phyloP scores from a whole-genome alignment of 1,284 basidiomycete species.

The Papiliotrema fonsecae region DNA sequence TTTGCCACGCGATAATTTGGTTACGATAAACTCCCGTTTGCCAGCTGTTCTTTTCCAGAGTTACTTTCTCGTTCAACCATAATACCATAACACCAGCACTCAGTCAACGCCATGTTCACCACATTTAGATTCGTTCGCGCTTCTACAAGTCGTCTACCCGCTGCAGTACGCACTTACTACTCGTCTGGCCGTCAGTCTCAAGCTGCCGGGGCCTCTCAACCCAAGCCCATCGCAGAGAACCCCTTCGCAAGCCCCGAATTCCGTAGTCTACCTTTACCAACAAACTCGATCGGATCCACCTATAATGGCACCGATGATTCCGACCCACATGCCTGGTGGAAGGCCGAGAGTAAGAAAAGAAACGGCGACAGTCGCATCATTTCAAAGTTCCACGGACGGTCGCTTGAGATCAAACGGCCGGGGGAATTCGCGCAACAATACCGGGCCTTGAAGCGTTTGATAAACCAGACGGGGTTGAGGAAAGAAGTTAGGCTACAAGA shows the following conservation, averaged over 20 bases:
- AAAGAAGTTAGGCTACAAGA: conserved; percentile 21
- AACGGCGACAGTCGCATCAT: not conserved
- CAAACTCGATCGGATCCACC: not conserved
- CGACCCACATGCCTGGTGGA: conserved; percentile 4
- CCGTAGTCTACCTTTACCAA: not conserved
- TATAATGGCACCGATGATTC: not conserved
- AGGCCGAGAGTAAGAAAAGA: not conserved
- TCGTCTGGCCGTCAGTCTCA: too few species aligned
- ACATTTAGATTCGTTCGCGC: too few species aligned
- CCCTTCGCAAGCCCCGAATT: not conserved
- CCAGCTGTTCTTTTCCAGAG: too few species aligned
- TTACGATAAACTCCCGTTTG: too few species aligned
- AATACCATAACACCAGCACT: too few species aligned
- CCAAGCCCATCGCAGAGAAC: not conserved
- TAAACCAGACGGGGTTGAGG: conserved; percentile 19
- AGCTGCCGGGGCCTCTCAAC: too few species aligned
- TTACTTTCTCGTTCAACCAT: too few species aligned
- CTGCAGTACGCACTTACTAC: too few species aligned
- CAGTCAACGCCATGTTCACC: too few species aligned
- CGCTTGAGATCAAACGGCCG: conserved; percentile 2
- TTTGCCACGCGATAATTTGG: too few species aligned
- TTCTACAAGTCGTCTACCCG: too few species aligned
- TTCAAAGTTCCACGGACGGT: conserved; percentile 8
- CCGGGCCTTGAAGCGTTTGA: conserved; percentile 11
- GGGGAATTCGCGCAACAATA: conserved; percentile 19